Base-by-base conservation (phyloP, 805 yeast species). In the Sungouiella blattae region DNA sequence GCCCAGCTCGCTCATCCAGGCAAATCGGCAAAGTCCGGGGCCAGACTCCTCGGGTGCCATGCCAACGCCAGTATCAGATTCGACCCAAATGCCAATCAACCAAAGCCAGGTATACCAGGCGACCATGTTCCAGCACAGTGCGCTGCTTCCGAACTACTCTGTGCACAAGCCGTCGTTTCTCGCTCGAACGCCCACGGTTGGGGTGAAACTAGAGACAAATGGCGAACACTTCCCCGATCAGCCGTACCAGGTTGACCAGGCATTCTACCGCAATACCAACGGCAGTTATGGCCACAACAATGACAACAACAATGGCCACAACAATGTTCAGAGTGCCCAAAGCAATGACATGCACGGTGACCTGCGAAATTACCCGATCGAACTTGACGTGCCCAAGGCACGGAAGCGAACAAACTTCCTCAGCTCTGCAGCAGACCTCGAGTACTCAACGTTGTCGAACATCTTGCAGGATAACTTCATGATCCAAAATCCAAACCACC, bases 351-450 rank as follows among this genome's bases (percentile, higher is more conserved):
- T 7, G 6, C 8, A 9, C 6, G 22, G 22, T 20, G 22, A 20
- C 22, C n/a, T n/a, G n/a, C n/a, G n/a, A n/a, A n/a, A n/a, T n/a
- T n/a, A n/a, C n/a, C n/a, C n/a, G n/a, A n/a, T n/a, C n/a, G n/a
- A n/a, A n/a, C n/a, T n/a, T n/a, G n/a, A n/a, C n/a, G n/a, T n/a
- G n/a, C n/a, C n/a, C n/a, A n/a, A n/a, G n/a, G 9, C 8, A 6
- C 23, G 20, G 15, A 31, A 30, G 14, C 54, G 58, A 48, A 75
- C 49, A 49, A 67, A 73, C 40, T 83, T 83, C 47, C 52, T 82
- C 40, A 80, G 87, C 1, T 65, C 75, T 23, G 88, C 93, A 1
- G 88, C 87, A 0, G 83, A 80, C 49, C 62, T 80, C 33, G 93
- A 83, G 47, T 83, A 83, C 47, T 72, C 86, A 3, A 77, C 83